A percentile compares a stretch with the other conserved stretches of the same genome.
Evolutionary conservation across 179 eudicot species (phyloP).

Genomic region (Spergularia azorica): DNA sequence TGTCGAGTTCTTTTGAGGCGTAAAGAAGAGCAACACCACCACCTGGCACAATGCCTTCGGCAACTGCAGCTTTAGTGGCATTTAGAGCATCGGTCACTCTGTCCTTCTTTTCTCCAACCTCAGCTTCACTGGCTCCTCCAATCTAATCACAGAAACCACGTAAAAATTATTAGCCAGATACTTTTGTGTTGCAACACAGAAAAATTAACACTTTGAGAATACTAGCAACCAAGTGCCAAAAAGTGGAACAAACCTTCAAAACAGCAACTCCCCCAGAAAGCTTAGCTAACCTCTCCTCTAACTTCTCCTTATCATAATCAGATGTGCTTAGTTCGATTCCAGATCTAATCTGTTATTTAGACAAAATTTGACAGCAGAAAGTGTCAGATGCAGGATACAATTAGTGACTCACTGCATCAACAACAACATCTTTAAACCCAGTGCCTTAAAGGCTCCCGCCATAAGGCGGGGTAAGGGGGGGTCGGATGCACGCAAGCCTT

Average conservation of each 20-base stretch:
- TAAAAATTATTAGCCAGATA: background rate
- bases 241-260: constrained; percentile 54
- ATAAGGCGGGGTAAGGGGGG: too few species aligned
- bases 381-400: background rate
- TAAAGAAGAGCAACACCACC: constrained; percentile 98
- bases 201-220: background rate
- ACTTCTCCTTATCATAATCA: constrained; percentile 88
- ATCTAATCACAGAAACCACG: constrained; percentile 42
- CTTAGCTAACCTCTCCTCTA: constrained; percentile 92
- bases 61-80: constrained; percentile 97
- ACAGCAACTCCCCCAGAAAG: constrained; percentile 99
- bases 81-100: constrained; percentile 94
- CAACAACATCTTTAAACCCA: too few species aligned
- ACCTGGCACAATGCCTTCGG: constrained; percentile 97
- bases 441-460: too few species aligned
- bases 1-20: constrained; percentile 82
- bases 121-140: constrained; percentile 98
- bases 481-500: too few species aligned
- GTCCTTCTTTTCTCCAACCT: constrained; percentile 97
- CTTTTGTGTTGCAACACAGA: background rate
- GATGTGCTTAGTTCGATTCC: constrained; percentile 72
- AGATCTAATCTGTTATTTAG: constrained; percentile 62
- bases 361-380: background rate
- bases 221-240: background rate
- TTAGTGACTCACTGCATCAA: background rate